Conservation (phyloP, 2,329 filamentous ascomycete species). For the Verruconis gallopava region DNA sequence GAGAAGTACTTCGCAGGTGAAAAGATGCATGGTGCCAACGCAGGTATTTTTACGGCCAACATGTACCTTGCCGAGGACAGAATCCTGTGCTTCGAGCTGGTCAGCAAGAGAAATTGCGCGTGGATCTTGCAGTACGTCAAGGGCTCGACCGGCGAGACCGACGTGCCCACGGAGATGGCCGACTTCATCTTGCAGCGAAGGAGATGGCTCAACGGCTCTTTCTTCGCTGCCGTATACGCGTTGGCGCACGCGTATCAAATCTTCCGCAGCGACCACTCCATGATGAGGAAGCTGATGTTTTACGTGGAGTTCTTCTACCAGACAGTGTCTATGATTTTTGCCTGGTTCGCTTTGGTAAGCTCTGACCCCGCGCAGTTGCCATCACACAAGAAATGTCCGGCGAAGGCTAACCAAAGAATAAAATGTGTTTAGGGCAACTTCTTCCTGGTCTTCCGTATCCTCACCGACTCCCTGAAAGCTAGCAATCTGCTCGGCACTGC, state of each 20-base stretch:
- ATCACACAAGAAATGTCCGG: background rate
- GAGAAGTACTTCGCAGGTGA: slow-evolving; percentile 97
- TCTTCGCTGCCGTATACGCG: slow-evolving; percentile 94
- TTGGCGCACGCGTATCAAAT: slow-evolving; percentile 93
- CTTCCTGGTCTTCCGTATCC: slow-evolving; percentile 95
- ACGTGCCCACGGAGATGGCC: slow-evolving; percentile 86
- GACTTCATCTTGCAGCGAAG: slow-evolving; percentile 92
- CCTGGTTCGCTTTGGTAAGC: slow-evolving; percentile 80
- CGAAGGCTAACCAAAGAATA: slow-evolving; percentile 10
- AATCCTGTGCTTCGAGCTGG: slow-evolving; percentile 96
- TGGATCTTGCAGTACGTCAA: slow-evolving; percentile 99
- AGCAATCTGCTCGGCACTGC: slow-evolving; percentile 56
- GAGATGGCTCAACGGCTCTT: slow-evolving; percentile 95
- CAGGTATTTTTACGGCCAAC: slow-evolving; percentile 95
- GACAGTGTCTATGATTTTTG: slow-evolving; percentile 92
- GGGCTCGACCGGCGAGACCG: slow-evolving; percentile 89
- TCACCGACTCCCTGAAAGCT: slow-evolving; percentile 72
- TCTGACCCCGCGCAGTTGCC: background rate
- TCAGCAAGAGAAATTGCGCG: slow-evolving; percentile 91
- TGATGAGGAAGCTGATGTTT: slow-evolving; percentile 78
- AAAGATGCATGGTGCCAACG: slow-evolving; percentile 84
- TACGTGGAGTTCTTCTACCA: slow-evolving; percentile 90
- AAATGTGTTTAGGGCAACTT: slow-evolving; percentile 61
- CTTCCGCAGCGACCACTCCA: slow-evolving; percentile 81
- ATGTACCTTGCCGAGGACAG: slow-evolving; percentile 99